These are phyloP conservation scores for Yarrowia galli DNA, from an alignment of 1,139 yeast genomes.

Conservation along the genomic window DNA sequence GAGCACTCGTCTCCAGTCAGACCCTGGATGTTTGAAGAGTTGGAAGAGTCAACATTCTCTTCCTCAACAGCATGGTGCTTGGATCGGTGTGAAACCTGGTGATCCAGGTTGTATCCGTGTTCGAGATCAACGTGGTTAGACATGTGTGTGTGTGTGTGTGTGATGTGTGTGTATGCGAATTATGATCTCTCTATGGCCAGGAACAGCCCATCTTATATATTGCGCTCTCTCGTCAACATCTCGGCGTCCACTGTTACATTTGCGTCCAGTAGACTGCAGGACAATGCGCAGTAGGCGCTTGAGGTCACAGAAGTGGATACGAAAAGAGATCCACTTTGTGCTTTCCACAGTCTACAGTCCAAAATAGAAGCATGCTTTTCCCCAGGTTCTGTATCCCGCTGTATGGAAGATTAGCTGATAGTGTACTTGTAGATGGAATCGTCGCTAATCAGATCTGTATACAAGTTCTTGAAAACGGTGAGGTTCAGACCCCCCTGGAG, in stretches of 20 bases:
- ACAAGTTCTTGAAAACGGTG: no score
- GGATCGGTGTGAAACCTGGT: conserved; percentile 20
- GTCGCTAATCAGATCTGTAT: background rate
- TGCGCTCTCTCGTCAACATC: background rate
- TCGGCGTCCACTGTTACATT: background rate
- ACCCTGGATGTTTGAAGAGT: conserved; percentile 22
- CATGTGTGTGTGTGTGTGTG: conserved; percentile 7
- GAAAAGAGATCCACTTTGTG: background rate
- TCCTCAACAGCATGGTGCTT: conserved; percentile 6
- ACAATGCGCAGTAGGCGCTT: conserved; percentile 4
- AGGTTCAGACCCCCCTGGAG: no score
- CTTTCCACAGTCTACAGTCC: background rate
- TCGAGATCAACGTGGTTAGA: conserved; percentile 23
- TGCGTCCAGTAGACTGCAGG: conserved; percentile 17
- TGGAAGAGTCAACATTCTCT: conserved; percentile 1
- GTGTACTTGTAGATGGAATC: background rate
- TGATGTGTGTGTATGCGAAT: background rate
- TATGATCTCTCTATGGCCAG: background rate
- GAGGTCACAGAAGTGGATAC: background rate
- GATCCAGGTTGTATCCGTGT: conserved; percentile 18
- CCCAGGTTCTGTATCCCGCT: conserved; percentile 9
- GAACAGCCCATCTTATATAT: background rate
- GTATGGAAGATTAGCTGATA: background rate
- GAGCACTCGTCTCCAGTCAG: conserved; percentile 11
- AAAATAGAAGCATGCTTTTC: conserved; percentile 2